Evolutionary conservation across 2,329 filamentous ascomycete genomes (phyloP).

Genomic region (Penicillium sp.): DNA sequence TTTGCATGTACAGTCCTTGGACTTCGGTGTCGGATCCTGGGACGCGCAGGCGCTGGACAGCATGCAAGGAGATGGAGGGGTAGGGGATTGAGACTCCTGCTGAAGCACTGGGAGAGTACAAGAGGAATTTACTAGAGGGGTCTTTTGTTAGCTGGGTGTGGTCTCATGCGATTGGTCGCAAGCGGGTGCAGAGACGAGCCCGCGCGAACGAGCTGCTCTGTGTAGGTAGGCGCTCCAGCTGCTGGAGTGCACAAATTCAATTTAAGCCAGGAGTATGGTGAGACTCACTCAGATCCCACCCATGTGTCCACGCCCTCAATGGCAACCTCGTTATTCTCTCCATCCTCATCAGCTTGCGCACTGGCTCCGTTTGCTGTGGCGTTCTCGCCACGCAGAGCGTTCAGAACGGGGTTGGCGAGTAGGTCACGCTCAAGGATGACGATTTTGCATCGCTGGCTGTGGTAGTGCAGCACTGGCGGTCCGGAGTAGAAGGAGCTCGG

Average conservation of each 20-base stretch:
- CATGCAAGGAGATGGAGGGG: conserved; percentile 50
- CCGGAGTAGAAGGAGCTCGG: conserved; percentile 49
- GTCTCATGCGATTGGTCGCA: not conserved
- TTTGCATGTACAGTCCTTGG: conserved; percentile 51
- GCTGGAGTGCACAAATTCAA: too few species aligned
- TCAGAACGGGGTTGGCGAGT: conserved; percentile 33
- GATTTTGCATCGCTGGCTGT: conserved; percentile 46
- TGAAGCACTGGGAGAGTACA: conserved; percentile 38
- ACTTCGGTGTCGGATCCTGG: conserved; percentile 32
- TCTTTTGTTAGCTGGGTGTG: not conserved
- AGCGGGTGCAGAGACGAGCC: too few species aligned
- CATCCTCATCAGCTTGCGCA: conserved; percentile 9
- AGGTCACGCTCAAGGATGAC: conserved; percentile 45
- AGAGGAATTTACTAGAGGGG: conserved; percentile 42
- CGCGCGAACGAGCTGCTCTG: too few species aligned
- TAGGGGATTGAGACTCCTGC: conserved; percentile 49
- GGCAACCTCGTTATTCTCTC: conserved; percentile 34
- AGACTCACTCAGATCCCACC: conserved; percentile 50
- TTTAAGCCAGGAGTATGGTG: too few species aligned
- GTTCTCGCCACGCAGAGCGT: conserved; percentile 25
- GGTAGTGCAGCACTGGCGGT: conserved; percentile 49
- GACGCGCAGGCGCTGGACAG: conserved; percentile 45
- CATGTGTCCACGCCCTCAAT: conserved; percentile 45
- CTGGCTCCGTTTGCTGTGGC: not conserved
- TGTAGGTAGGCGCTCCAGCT: too few species aligned